Base-by-base conservation (phyloP, 768 basidiomycete genomes). In the Nevesoporus exiguus region DNA sequence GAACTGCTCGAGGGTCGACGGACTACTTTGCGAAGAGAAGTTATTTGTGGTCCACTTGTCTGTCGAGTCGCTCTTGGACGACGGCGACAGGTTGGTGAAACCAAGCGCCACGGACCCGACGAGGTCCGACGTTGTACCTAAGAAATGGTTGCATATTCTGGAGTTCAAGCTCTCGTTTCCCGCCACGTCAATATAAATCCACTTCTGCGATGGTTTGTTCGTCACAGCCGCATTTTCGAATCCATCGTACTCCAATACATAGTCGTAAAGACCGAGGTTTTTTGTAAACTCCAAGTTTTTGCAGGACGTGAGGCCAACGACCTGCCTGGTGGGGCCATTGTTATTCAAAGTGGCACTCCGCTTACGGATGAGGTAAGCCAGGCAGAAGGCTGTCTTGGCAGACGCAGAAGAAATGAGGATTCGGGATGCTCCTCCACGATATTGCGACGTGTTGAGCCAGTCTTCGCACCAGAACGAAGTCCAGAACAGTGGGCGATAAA, bases 401-500 rank as follows among this genome's bases (percentile, higher is more conserved):
- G 86, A 88, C 0, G 86, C 86, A 39, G 84, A 85, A 2, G 86
- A 85, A 36, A 88, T 77, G 44, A 88, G 71, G 54, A 88, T 70
- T 27, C 65, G 62, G 3, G 71, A 72, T 5, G 76, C 76, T 7
- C 74, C 79, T 1, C 73, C 77, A 9, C 77, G 74, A 63, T 86
- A 87, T 22, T 65, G 60, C 3, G 78, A 73, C 6, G 75, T 70
- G 52, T 77, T 69, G 7, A 88, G 64, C 84, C 84, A 88, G 62
- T 88, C 86, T 65, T 88, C 84, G 57, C 78, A 85, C 86, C 86
- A 88, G 58, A 79, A 88, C 1, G 86, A 78, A 0, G 86, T 87
- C 86, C 86, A 88, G 66, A 86, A 88, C 15, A 88, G 73, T 0
- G 86, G 85, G 0, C 85, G 78, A 58, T 84, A 88, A 15, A 88